Percentiles rank a stretch among this genome's conserved stretches.
phyloP scores from a whole-genome alignment of 2,329 filamentous ascomycete genomes.

The Dothideomycetes sp. region DNA sequence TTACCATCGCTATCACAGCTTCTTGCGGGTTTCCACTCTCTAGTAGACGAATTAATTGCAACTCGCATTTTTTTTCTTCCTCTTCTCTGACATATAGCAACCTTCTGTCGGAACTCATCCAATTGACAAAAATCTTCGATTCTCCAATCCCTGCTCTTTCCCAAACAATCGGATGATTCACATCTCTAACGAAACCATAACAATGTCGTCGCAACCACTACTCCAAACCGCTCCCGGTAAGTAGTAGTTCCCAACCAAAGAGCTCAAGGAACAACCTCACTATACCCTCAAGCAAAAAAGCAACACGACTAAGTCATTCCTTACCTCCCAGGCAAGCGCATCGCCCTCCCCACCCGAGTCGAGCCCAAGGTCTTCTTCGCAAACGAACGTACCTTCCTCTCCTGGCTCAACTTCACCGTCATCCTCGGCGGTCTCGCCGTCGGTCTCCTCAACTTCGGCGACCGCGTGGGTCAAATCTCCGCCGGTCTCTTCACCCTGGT shows the following conservation, averaged over 20 bases:
- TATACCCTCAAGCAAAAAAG: background rate
- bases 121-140: background rate
- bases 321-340: constrained; percentile 70
- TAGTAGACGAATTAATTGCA: constrained; percentile 14
- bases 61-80: constrained; percentile 18
- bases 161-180: too few relatives aligned
- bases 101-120: background rate
- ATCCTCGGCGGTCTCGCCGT: constrained; percentile 94
- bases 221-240: constrained; percentile 90
- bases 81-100: constrained; percentile 9
- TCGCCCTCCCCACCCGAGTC: constrained; percentile 92
- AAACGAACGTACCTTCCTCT: constrained; percentile 98
- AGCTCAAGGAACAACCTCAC: background rate
- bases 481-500: constrained; percentile 90
- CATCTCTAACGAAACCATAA: too few relatives aligned
- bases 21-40: constrained; percentile 7
- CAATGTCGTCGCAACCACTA: constrained; percentile 92
- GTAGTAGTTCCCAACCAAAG: constrained; percentile 20
- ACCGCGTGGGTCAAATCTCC: constrained; percentile 85
- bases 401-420: constrained; percentile 99
- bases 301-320: too few relatives aligned
- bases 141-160: too few relatives aligned
- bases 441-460: constrained; percentile 96
- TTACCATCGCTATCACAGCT: too few relatives aligned
- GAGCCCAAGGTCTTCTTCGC: constrained; percentile 99